These are phyloP conservation scores for Porphyrellus cyaneotinctus DNA, from an alignment of 768 basidiomycete genomes.

Conservation along the genomic window DNA sequence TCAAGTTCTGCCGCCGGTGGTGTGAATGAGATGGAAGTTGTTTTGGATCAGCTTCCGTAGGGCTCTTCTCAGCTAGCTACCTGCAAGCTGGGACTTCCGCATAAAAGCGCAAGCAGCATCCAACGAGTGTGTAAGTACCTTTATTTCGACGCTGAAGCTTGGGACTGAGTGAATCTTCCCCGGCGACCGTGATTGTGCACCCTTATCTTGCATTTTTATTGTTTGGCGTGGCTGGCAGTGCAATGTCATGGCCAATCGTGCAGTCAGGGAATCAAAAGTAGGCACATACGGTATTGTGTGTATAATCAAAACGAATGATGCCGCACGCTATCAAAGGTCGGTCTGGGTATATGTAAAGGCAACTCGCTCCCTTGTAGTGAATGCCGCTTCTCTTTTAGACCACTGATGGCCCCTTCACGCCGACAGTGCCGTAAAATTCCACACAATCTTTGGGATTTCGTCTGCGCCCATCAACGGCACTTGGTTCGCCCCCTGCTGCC, in stretches of 20 bases:
- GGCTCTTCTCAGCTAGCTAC: neutral
- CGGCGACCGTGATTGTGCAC: neutral
- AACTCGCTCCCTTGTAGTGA: neutral
- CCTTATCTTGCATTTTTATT: neutral
- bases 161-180: neutral
- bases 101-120: neutral
- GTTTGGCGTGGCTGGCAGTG: neutral
- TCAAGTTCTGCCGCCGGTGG: constrained; percentile 34
- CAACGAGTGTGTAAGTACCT: neutral
- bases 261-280: too few relatives aligned
- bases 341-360: neutral
- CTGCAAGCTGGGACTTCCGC: neutral
- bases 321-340: too few relatives aligned
- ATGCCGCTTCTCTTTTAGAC: neutral
- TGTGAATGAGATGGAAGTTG: constrained; percentile 73
- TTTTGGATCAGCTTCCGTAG: constrained; percentile 40
- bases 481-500: neutral
- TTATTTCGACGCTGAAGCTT: neutral
- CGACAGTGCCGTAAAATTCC: constrained; percentile 19
- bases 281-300: too few relatives aligned
- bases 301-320: too few relatives aligned
- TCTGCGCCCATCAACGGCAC: constrained; percentile 12
- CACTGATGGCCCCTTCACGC: neutral
- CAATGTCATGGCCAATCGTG: too few relatives aligned
- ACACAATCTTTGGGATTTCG: constrained; percentile 16